Conservation (phyloP, 2,329 filamentous ascomycete species). For the Zymoseptoria tritici region DNA sequence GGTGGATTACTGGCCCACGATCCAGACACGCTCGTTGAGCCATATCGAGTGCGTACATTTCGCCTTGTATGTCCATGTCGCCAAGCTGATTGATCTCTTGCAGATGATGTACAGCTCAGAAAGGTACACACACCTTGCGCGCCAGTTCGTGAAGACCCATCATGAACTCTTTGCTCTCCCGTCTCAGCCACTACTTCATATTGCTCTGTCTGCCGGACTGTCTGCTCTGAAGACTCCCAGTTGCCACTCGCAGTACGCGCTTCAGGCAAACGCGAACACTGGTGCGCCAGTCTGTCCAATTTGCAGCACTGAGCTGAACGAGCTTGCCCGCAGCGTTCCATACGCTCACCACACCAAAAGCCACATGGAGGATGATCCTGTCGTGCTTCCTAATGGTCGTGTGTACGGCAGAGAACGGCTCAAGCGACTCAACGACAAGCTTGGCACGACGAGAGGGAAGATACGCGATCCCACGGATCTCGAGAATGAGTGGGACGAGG, state of each 20-base stretch:
- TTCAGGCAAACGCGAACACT: slow-evolving; percentile 53
- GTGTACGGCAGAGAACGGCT: slow-evolving; percentile 74
- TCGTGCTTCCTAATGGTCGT: slow-evolving; percentile 78
- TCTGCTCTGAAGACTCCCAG: slow-evolving; percentile 93
- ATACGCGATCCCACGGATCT: slow-evolving; percentile 70
- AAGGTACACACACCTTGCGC: slow-evolving; percentile 70
- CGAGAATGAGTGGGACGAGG: slow-evolving; percentile 52
- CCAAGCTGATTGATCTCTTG: slow-evolving; percentile 27
- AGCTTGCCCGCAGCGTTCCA: slow-evolving; percentile 77
- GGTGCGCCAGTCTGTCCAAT: slow-evolving; percentile 80
- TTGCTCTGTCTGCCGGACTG: slow-evolving; percentile 81
- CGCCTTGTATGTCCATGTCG: not conserved
- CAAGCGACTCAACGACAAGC: slow-evolving; percentile 69
- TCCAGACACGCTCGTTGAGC: slow-evolving; percentile 52
- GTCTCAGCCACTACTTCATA: slow-evolving; percentile 74
- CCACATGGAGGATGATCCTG: slow-evolving; percentile 77
- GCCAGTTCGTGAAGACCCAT: slow-evolving; percentile 77
- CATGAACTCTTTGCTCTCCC: slow-evolving; percentile 80
- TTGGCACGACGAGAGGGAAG: slow-evolving; percentile 57
- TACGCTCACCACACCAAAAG: slow-evolving; percentile 95
- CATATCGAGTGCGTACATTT: slow-evolving; percentile 47
- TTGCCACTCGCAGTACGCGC: slow-evolving; percentile 65
- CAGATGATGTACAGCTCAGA: slow-evolving; percentile 64
- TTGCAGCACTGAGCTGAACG: slow-evolving; percentile 90
- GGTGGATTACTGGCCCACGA: slow-evolving; percentile 74